Conservation (phyloP, 352 stramenopile genomes). For the Phytopythium delawarense region DNA sequence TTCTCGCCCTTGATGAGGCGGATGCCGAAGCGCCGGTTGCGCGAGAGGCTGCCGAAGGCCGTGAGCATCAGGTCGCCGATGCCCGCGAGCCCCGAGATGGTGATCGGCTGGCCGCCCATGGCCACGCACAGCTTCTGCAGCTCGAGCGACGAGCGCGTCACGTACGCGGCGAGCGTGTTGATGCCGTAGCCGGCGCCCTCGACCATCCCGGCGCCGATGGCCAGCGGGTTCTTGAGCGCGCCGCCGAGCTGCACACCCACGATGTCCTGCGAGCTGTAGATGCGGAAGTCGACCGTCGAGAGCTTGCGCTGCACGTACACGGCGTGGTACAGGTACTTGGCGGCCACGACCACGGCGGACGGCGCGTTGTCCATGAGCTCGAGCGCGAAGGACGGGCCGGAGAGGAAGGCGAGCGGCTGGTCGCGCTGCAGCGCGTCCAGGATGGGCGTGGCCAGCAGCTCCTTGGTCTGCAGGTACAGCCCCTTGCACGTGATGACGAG, state of each 20-base stretch:
- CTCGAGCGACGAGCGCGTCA: constrained; percentile 95
- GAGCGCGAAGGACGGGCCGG: constrained; percentile 93
- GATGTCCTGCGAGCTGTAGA: constrained; percentile 93
- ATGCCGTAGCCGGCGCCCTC: constrained; percentile 95
- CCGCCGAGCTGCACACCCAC: constrained; percentile 96
- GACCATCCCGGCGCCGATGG: constrained; percentile 96
- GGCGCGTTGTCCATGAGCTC: constrained; percentile 95
- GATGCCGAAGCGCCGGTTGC: constrained; percentile 95
- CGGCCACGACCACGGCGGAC: constrained; percentile 95
- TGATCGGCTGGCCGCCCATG: constrained; percentile 93
- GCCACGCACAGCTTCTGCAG: constrained; percentile 94
- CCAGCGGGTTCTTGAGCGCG: constrained; percentile 97
- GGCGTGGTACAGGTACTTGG: constrained; percentile 89
- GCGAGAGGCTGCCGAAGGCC: constrained; percentile 93
- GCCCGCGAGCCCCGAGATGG: constrained; percentile 92
- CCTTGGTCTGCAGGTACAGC: constrained; percentile 94
- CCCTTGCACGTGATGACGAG: constrained; percentile 95
- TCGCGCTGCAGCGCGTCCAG: constrained; percentile 88
- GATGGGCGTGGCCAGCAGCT: constrained; percentile 95
- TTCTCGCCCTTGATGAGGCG: constrained; percentile 90
- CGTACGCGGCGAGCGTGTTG: constrained; percentile 93
- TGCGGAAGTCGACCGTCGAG: constrained; percentile 90
- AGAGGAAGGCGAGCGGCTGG: constrained; percentile 94
- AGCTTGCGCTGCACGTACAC: constrained; percentile 81
- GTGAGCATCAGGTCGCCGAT: constrained; percentile 96